phyloP scores from a whole-genome alignment of 2,329 filamentous ascomycete genomes.

The Trichoderma endophyticum region DNA sequence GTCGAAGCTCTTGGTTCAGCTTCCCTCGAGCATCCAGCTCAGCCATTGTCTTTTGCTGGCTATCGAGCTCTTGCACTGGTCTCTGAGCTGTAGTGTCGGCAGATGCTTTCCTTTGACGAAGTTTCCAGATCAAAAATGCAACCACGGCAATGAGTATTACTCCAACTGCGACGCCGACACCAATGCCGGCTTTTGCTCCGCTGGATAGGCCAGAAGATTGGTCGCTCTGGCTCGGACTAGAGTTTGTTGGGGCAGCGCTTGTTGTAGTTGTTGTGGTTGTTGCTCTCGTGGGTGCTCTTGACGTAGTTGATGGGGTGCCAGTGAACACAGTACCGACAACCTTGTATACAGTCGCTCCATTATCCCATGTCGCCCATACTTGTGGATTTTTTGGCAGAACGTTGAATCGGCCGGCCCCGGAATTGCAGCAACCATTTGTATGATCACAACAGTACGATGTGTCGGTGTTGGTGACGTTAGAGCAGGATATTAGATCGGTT shows the following conservation, averaged over 20 bases:
- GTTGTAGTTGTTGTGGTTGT: background rate
- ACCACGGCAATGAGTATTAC: background rate
- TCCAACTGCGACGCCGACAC: background rate
- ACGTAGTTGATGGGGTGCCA: background rate
- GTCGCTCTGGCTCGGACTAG: background rate
- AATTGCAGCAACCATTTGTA: background rate
- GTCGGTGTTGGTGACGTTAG: background rate
- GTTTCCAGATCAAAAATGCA: background rate
- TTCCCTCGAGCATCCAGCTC: background rate
- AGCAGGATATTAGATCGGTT: slow-evolving; percentile 6
- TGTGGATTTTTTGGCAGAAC: background rate
- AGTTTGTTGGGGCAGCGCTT: background rate
- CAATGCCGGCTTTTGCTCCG: background rate
- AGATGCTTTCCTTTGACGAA: background rate
- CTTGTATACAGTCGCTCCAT: background rate
- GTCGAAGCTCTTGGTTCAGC: background rate
- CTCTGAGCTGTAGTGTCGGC: background rate
- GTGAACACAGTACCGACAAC: background rate
- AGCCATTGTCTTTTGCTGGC: background rate
- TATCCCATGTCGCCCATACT: background rate
- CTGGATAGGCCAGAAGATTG: background rate
- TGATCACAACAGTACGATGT: slow-evolving; percentile 2
- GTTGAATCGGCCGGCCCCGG: background rate
- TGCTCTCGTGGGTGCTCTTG: background rate
- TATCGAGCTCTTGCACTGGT: background rate